Percentiles rank a stretch among this genome's conserved stretches.
These are phyloP conservation scores for Candida easanensis DNA, from an alignment of 805 yeast genomes.

Conservation along the genomic window DNA sequence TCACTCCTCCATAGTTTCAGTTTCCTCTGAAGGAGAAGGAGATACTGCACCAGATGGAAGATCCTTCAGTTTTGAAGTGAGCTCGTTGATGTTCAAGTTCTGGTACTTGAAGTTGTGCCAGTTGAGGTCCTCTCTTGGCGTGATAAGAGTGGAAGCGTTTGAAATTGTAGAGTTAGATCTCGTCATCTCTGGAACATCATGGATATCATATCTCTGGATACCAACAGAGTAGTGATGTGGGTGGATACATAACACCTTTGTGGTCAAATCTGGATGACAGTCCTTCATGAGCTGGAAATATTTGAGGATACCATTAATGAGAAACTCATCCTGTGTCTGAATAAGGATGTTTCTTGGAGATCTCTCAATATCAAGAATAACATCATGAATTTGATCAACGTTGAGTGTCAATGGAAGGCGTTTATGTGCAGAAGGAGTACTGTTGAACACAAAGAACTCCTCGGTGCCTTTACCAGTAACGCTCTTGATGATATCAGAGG, in stretches of 20 bases:
- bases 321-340: constrained; percentile 21
- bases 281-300: constrained; percentile 19
- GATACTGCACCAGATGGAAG: background rate
- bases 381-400: constrained; percentile 23
- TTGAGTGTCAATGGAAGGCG: constrained; percentile 3
- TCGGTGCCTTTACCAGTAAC: background rate
- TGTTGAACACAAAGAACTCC: constrained; percentile 1
- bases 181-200: constrained; percentile 23
- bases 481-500: constrained; percentile 7
- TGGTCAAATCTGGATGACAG: constrained; percentile 15
- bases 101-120: constrained; percentile 18
- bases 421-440: background rate
- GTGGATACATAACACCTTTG: constrained; percentile 21
- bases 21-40: background rate
- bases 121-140: constrained; percentile 14
- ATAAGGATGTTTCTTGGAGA: constrained; percentile 15
- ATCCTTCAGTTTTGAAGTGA: constrained; percentile 16
- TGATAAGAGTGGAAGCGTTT: constrained; percentile 7
- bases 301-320: constrained; percentile 23
- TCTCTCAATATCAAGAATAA: constrained; percentile 22
- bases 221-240: constrained; percentile 25
- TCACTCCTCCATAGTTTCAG: background rate
- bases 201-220: constrained; percentile 17
- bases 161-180: constrained; percentile 23
- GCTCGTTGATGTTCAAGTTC: constrained; percentile 21